Percentiles rank a stretch among this genome's conserved stretches.
Conservation (phyloP, 129 eudicot species). For the Rutidosis leptorrhynchoides region DNA sequence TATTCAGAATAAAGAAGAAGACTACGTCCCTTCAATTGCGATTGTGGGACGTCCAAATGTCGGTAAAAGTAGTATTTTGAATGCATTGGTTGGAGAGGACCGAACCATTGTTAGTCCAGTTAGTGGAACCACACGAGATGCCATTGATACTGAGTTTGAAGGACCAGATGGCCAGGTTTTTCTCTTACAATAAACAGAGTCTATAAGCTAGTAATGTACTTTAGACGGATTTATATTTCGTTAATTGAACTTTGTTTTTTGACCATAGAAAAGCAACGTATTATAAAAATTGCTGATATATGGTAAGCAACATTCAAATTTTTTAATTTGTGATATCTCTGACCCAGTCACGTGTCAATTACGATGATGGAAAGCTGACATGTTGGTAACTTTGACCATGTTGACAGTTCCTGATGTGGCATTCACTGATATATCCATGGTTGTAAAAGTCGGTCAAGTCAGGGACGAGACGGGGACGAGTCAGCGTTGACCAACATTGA, state of each 20-base stretch:
- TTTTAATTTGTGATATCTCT: too few relatives aligned
- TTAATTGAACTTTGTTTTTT: not conserved
- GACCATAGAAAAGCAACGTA: not conserved
- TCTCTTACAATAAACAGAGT: constrained; percentile 8
- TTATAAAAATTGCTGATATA: not conserved
- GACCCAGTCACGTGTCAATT: too few relatives aligned
- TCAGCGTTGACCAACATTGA: too few relatives aligned
- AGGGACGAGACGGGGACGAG: too few relatives aligned
- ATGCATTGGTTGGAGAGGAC: constrained; percentile 96
- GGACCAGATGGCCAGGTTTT: constrained; percentile 96
- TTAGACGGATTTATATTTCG: not conserved
- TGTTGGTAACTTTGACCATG: constrained; percentile 13
- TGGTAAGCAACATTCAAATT: not conserved
- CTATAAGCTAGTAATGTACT: not conserved
- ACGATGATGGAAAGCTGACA: not conserved
- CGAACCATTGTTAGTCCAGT: constrained; percentile 98
- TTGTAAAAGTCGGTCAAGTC: too few relatives aligned
- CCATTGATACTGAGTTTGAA: constrained; percentile 90
- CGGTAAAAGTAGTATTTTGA: constrained; percentile 94
- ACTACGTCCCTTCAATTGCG: constrained; percentile 70
- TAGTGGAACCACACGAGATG: constrained; percentile 99
- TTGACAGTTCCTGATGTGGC: not conserved
- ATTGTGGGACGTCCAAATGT: constrained; percentile 98
- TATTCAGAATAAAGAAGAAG: constrained; percentile 52
- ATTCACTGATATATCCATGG: too few relatives aligned